phyloP scores from a whole-genome alignment of 2,329 filamentous ascomycete genomes.

The Westerdykella aurantiaca region DNA sequence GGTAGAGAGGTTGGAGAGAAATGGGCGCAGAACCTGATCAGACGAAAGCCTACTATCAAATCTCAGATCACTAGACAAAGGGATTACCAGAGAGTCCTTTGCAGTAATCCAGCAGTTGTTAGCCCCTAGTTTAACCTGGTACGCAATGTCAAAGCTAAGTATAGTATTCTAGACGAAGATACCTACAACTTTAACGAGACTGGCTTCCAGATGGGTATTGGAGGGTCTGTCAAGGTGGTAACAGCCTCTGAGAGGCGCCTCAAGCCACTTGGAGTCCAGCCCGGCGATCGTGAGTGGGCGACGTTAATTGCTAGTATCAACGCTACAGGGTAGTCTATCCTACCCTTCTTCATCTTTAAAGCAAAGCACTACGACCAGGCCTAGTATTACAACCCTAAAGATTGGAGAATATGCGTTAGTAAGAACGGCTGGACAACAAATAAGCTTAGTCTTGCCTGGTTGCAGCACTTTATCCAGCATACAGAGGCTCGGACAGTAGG shows the following conservation, averaged over 20 bases:
- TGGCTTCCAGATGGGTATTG: slow-evolving; percentile 11
- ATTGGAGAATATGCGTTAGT: slow-evolving; percentile 25
- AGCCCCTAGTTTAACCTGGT: slow-evolving; percentile 10
- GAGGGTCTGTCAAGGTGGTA: slow-evolving; percentile 6
- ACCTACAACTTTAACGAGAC: too few relatives aligned
- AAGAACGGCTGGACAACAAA: slow-evolving; percentile 32
- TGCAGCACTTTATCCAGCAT: neutral
- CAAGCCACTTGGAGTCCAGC: slow-evolving; percentile 5
- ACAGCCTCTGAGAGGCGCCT: slow-evolving; percentile 4
- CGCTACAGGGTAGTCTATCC: slow-evolving; percentile 6
- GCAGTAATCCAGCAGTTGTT: slow-evolving; percentile 6
- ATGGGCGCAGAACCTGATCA: slow-evolving; percentile 8
- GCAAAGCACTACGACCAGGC: slow-evolving; percentile 4
- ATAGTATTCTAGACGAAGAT: too few relatives aligned
- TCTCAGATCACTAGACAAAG: too few relatives aligned
- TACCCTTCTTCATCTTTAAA: slow-evolving; percentile 11
- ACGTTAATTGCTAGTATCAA: slow-evolving; percentile 16
- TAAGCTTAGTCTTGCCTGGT: slow-evolving; percentile 8
- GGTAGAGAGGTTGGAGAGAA: slow-evolving; percentile 5
- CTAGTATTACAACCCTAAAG: too few relatives aligned
- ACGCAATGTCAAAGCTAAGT: too few relatives aligned
- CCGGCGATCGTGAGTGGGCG: slow-evolving; percentile 13
- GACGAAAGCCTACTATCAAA: too few relatives aligned
- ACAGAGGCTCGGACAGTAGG: neutral
- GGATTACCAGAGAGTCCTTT: slow-evolving; percentile 7